Evolutionary conservation across 441 rosid genomes (phyloP).

Genomic region (Bocquillonia castaneifolia): DNA sequence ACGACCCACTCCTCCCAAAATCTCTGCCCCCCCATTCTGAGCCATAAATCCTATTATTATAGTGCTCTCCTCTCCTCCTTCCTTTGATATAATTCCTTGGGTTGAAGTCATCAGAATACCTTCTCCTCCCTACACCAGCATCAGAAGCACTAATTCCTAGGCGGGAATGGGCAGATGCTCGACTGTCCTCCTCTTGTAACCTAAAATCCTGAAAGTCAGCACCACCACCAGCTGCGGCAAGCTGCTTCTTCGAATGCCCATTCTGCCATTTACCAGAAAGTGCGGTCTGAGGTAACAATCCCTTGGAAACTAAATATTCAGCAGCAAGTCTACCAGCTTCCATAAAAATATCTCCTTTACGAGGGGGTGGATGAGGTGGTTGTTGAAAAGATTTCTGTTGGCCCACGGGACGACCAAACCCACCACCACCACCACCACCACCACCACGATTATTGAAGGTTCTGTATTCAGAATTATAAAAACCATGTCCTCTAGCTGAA

Average conservation of each 20-base stretch:
- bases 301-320: conserved; percentile 85
- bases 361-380: conserved; percentile 48
- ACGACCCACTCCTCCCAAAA: conserved; percentile 60
- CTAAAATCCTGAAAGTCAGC: conserved; percentile 59
- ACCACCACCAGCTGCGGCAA: too few species aligned
- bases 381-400: conserved; percentile 54
- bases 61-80: conserved; percentile 58
- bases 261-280: conserved; percentile 74
- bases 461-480: conserved; percentile 64
- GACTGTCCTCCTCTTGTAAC: conserved; percentile 56
- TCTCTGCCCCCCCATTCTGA: conserved; percentile 66
- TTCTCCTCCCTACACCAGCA: conserved; percentile 48
- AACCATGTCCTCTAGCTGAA: conserved; percentile 74
- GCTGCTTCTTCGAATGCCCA: conserved; percentile 58
- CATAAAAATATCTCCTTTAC: conserved; percentile 57
- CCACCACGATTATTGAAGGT: conserved; percentile 59
- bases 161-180: conserved; percentile 50
- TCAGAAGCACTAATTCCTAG: conserved; percentile 42
- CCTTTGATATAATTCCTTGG: conserved; percentile 51
- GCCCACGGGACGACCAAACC: conserved; percentile 73
- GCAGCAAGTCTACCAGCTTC: conserved; percentile 94
- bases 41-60: conserved; percentile 43
- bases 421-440: too few species aligned
- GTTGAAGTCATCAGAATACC: conserved; percentile 55
- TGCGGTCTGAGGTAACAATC: conserved; percentile 51